Base-by-base conservation (phyloP, 495 filamentous ascomycete genomes). In the Chaetomium fimeti region DNA sequence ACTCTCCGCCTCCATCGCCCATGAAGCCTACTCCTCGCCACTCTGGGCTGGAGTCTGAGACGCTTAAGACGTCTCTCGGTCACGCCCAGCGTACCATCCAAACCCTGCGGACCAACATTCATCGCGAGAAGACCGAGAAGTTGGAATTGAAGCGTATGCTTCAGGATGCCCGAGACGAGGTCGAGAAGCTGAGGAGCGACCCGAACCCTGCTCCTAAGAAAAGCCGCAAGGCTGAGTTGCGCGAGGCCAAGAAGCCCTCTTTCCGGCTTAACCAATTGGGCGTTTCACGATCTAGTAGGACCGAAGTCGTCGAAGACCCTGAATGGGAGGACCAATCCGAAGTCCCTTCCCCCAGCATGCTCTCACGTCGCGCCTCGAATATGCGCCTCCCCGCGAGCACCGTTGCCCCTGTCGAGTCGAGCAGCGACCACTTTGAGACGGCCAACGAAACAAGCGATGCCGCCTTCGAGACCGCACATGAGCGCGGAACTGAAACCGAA, bases 51-150 rank as follows among this genome's bases (percentile, higher is more conserved):
- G 95, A 98, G 74, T 89, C 92, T 0, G 94, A 98, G 77, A 98
- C 94, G 3, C 76, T 98, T 59, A 93, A 92, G 78, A 96, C 91
- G 55, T 96, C 92, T 22, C 81, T 97, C 36, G 89, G 93, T 62
- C 94, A 98, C 76, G 94, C 94, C 42, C 93, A 98, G 71, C 85
- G 92, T 53, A 95, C 96, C 84, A 97, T 98, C 59, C 91, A 97
- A 72, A 93, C 91, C 63, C 82, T 98, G 40, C 92, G 96, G 78
- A 90, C 87, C 74, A 96, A 92, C 67, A 90, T 98, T 57, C 92
- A 97, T 73, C 89, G 94, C 28, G 94, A 98, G 77, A 98, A 96
- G 83, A 95, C 93, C 0, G 94, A 98, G 74, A 98, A 97, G 80
- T 84, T 96, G 25, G 94, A 98, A 73, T 82, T 97, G 53, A 93